These are phyloP conservation scores for Fagus sylvatica DNA, from an alignment of 306 rosid genomes.

Conservation along the genomic window DNA sequence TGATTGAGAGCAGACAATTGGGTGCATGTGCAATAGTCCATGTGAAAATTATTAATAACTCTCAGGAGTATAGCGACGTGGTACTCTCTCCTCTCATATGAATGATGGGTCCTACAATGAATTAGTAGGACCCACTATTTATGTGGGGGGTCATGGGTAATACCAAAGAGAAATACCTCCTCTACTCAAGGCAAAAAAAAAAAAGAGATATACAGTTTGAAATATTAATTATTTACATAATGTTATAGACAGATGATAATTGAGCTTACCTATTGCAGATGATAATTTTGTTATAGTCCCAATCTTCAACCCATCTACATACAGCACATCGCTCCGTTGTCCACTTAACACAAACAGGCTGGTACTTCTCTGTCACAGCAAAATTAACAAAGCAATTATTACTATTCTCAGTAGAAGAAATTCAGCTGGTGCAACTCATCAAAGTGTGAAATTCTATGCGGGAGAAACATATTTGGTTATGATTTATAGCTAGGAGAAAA, in stretches of 20 bases:
- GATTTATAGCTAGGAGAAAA: constrained; percentile 6
- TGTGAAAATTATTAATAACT: too few species aligned
- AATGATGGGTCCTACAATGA: too few species aligned
- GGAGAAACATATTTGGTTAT: not conserved
- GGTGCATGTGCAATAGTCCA: not conserved
- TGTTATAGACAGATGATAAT: not conserved
- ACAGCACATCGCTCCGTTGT: constrained; percentile 99
- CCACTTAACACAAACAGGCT: constrained; percentile 94
- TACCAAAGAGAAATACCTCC: too few species aligned
- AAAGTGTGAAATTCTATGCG: constrained; percentile 17
- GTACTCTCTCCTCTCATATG: too few species aligned
- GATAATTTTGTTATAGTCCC: constrained; percentile 98
- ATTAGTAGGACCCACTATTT: too few species aligned
- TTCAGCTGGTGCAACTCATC: constrained; percentile 21
- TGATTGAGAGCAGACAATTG: constrained; percentile 2
- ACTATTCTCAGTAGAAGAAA: constrained; percentile 18
- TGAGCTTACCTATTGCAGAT: constrained; percentile 83
- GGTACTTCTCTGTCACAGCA: constrained; percentile 76
- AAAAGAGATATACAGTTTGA: too few species aligned
- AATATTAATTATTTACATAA: too few species aligned
- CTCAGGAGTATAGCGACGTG: too few species aligned
- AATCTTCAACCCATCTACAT: constrained; percentile 99
- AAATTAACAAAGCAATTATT: constrained; percentile 23
- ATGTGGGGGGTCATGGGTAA: too few species aligned
- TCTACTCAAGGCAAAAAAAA: too few species aligned